Percentiles rank a stretch among this genome's conserved stretches.
Evolutionary conservation across 306 rosid species (phyloP).

Genomic region (Herpetospermum pedunculosum): DNA sequence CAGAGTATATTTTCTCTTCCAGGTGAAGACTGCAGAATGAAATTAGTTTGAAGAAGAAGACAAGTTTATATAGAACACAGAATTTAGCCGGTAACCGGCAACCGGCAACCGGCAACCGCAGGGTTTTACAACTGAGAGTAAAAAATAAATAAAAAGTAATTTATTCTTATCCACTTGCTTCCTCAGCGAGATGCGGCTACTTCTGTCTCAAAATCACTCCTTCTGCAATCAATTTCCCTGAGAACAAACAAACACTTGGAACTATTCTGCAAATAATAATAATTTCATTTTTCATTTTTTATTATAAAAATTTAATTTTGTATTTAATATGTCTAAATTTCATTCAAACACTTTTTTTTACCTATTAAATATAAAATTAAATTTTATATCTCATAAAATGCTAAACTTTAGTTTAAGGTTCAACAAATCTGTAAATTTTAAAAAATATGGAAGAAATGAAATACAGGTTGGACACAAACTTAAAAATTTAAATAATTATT

Average conservation of each 20-base stretch:
- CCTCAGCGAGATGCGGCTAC: background rate
- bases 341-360: no score
- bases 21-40: background rate
- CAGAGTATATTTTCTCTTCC: background rate
- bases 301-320: no score
- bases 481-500: no score
- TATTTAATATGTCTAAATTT: no score
- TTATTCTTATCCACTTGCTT: background rate
- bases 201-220: background rate
- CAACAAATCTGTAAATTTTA: no score
- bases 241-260: no score
- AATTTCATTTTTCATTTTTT: no score
- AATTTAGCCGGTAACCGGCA: background rate
- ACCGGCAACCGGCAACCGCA: background rate
- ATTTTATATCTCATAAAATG: no score
- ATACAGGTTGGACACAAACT: no score
- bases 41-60: background rate
- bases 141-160: background rate
- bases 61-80: conserved; percentile 4
- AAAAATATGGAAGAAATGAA: no score
- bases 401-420: no score
- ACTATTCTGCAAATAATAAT: background rate
- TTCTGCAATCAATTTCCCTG: background rate
- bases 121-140: background rate
- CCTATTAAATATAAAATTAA: no score